Evolutionary conservation across 352 stramenopile genomes (phyloP).

Genomic region (Phytophthora hybrid): DNA sequence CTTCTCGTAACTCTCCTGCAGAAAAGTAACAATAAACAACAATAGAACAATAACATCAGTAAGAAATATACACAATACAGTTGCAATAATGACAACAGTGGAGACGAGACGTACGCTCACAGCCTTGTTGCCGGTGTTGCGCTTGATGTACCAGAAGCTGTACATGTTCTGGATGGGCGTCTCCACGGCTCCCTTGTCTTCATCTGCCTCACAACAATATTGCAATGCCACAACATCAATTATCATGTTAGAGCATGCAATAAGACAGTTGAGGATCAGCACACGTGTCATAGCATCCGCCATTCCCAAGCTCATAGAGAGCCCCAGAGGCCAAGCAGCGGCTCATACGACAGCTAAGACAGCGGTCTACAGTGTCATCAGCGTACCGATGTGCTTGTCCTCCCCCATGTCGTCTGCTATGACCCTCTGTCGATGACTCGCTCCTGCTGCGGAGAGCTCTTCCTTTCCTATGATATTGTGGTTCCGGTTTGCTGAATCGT

Average conservation of each 20-base stretch:
- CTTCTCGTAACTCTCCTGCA: conserved; percentile 93
- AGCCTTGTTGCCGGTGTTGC: conserved; percentile 81
- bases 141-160: conserved; percentile 92
- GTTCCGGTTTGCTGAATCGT: conserved; percentile 12
- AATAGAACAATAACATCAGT: conserved; percentile 12
- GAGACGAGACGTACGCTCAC: conserved; percentile 55
- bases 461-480: conserved; percentile 17
- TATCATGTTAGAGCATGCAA: conserved; percentile 10
- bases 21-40: neutral
- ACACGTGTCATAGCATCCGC: conserved; percentile 6
- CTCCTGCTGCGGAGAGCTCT: conserved; percentile 5
- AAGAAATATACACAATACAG: conserved; percentile 4
- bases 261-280: neutral
- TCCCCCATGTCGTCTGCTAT: conserved; percentile 46
- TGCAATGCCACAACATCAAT: conserved; percentile 20
- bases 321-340: neutral
- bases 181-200: conserved; percentile 47
- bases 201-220: conserved; percentile 29
- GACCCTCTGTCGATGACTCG: conserved; percentile 4
- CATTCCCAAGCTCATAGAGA: conserved; percentile 4
- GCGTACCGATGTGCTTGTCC: conserved; percentile 52
- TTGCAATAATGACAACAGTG: neutral
- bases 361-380: neutral
- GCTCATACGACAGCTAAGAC: conserved; percentile 6
- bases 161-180: conserved; percentile 90